Conservation (phyloP, 2,329 filamentous ascomycete species). For the Gnomoniopsis smithogilvyi region DNA sequence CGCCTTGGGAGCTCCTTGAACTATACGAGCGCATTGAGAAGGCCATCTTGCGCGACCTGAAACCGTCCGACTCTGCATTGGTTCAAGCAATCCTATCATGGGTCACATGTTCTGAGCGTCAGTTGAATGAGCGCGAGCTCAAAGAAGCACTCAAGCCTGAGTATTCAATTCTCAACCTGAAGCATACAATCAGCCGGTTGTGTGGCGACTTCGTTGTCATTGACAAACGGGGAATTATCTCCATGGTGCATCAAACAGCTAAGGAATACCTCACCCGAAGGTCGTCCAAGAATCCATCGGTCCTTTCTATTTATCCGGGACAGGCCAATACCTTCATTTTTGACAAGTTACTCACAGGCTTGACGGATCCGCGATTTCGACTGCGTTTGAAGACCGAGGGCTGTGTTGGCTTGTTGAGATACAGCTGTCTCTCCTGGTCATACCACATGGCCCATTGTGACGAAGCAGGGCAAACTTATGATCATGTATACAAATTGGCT, state of each 20-base stretch:
- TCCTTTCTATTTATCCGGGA: conserved; percentile 17
- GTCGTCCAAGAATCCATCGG: not conserved
- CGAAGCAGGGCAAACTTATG: not conserved
- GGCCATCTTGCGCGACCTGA: conserved; percentile 16
- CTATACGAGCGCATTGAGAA: conserved; percentile 31
- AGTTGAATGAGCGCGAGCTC: conserved; percentile 24
- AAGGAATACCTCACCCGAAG: conserved; percentile 28
- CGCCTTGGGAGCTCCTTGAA: conserved; percentile 29
- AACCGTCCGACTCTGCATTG: conserved; percentile 16
- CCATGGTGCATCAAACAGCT: conserved; percentile 33
- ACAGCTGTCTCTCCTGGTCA: conserved; percentile 23
- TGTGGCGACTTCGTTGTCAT: conserved; percentile 31
- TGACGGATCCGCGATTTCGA: conserved; percentile 18
- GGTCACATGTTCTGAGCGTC: conserved; percentile 23
- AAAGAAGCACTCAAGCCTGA: conserved; percentile 21
- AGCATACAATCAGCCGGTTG: conserved; percentile 22
- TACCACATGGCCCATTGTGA: conserved; percentile 21
- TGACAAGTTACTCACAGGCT: conserved; percentile 20
- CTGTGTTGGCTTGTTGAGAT: conserved; percentile 19
- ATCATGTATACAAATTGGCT: not conserved
- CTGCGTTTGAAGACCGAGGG: conserved; percentile 7
- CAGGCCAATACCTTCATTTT: conserved; percentile 23
- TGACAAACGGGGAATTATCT: conserved; percentile 25
- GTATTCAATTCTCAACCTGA: not conserved
- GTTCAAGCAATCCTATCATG: conserved; percentile 24